These are phyloP conservation scores for Aegilops bicornis DNA, from an alignment of 176 grass and related monocot genomes.

Conservation along the genomic window DNA sequence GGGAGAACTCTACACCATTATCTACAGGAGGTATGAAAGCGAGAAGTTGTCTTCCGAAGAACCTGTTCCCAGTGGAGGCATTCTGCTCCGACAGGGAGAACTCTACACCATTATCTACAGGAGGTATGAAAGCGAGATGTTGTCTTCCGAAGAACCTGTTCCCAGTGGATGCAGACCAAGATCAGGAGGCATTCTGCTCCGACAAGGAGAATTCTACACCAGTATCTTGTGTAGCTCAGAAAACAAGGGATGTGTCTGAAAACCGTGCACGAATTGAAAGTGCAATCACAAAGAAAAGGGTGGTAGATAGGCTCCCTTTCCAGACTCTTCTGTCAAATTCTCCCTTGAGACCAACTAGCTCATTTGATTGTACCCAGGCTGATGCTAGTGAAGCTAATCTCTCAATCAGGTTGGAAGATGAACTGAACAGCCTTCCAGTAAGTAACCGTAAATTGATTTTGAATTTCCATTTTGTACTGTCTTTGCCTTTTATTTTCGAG, in stretches of 20 bases:
- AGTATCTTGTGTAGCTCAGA: constrained; percentile 33
- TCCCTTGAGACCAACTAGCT: constrained; percentile 33
- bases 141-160: constrained; percentile 31
- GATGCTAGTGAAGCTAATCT: constrained; percentile 25
- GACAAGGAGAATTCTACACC: constrained; percentile 88
- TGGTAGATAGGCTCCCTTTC: constrained; percentile 53
- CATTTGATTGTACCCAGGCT: constrained; percentile 21
- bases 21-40: constrained; percentile 23
- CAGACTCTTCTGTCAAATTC: constrained; percentile 58
- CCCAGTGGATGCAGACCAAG: constrained; percentile 27
- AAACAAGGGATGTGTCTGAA: constrained; percentile 43
- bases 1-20: background rate
- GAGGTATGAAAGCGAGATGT: constrained; percentile 38
- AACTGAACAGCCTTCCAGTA: constrained; percentile 33
- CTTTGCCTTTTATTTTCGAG: background rate
- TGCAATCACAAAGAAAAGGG: constrained; percentile 55
- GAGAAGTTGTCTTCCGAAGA: constrained; percentile 39
- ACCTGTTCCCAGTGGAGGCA: constrained; percentile 16
- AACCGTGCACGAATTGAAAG: constrained; percentile 42
- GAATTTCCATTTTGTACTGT: background rate
- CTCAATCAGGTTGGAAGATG: constrained; percentile 38
- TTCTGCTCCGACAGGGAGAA: constrained; percentile 87
- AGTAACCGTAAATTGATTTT: constrained; percentile 25
- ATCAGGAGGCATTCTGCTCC: constrained; percentile 53
- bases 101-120: constrained; percentile 37